phyloP scores from a whole-genome alignment of 1,284 basidiomycete genomes.

The Coniferiporia weirii region DNA sequence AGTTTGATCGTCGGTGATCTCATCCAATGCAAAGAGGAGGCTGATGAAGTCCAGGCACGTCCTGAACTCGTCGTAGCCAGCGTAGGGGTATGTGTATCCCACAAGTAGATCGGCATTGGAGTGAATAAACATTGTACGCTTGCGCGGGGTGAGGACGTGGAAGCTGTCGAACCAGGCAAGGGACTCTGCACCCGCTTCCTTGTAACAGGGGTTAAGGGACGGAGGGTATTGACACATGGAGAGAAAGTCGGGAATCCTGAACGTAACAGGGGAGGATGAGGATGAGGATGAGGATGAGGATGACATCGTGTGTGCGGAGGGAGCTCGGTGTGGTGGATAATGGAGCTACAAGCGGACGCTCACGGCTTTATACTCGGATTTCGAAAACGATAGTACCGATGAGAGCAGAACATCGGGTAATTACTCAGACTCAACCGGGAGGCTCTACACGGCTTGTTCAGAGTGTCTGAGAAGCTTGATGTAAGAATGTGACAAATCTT shows the following conservation, averaged over 20 bases:
- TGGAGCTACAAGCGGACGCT: background rate
- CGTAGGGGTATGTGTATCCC: constrained; percentile 57
- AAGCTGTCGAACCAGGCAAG: constrained; percentile 59
- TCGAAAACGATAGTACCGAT: background rate
- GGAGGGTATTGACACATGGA: constrained; percentile 24
- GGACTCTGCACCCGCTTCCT: constrained; percentile 48
- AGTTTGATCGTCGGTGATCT: constrained; percentile 63
- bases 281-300: too few relatives aligned
- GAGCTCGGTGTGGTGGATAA: background rate
- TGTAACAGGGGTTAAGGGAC: constrained; percentile 48
- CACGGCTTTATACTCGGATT: background rate
- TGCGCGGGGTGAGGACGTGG: constrained; percentile 53
- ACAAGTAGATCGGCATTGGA: constrained; percentile 58
- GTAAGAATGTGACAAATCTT: constrained; percentile 4
- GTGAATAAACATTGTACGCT: constrained; percentile 55
- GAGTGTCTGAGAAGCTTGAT: too few relatives aligned
- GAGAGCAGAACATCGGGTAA: too few relatives aligned
- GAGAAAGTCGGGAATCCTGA: constrained; percentile 54
- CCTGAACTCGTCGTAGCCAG: constrained; percentile 52
- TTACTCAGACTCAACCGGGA: background rate
- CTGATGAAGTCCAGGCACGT: constrained; percentile 63
- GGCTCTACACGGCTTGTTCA: background rate
- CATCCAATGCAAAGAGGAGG: constrained; percentile 63
- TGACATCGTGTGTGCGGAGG: background rate
- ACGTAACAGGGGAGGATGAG: constrained; percentile 29